A percentile compares a stretch with the other conserved stretches of the same genome.
These are phyloP conservation scores for Exophiala phaeomuriformis DNA, from an alignment of 2,329 filamentous ascomycete genomes.

Conservation along the genomic window DNA sequence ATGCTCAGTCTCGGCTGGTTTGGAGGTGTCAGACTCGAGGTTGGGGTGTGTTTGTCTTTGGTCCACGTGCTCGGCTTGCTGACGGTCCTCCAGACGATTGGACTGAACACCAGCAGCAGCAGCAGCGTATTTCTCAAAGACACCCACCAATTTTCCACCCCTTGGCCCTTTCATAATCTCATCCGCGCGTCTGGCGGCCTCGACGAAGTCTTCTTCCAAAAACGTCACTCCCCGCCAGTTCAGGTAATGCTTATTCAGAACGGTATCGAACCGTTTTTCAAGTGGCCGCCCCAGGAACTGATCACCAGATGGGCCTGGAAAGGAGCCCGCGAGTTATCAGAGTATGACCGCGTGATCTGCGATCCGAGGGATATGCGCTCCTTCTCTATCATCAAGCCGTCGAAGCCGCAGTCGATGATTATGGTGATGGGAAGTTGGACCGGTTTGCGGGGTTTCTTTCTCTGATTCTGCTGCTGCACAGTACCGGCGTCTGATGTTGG, in stretches of 20 bases:
- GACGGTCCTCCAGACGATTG: too few species aligned
- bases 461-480: conserved; percentile 27
- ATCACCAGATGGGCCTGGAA: conserved; percentile 67
- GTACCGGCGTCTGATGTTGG: too few species aligned
- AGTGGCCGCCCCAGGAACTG: conserved; percentile 69
- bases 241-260: conserved; percentile 62
- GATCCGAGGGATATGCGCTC: conserved; percentile 75
- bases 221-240: conserved; percentile 76
- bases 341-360: conserved; percentile 83
- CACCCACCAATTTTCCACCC: conserved; percentile 53
- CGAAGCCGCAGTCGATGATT: conserved; percentile 86
- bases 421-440: conserved; percentile 67
- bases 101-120: neutral
- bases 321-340: conserved; percentile 66
- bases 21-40: too few species aligned
- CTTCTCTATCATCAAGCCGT: conserved; percentile 78
- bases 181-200: conserved; percentile 59
- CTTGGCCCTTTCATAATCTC: conserved; percentile 55
- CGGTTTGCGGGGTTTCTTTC: conserved; percentile 32
- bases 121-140: conserved; percentile 37
- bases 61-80: neutral
- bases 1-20: too few species aligned
- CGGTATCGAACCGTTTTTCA: conserved; percentile 75
- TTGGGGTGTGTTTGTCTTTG: neutral
- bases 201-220: conserved; percentile 64